Percentiles rank a stretch among this genome's conserved stretches.
Evolutionary conservation across 768 basidiomycete genomes (phyloP).

Genomic region (Termitomyces sp.): DNA sequence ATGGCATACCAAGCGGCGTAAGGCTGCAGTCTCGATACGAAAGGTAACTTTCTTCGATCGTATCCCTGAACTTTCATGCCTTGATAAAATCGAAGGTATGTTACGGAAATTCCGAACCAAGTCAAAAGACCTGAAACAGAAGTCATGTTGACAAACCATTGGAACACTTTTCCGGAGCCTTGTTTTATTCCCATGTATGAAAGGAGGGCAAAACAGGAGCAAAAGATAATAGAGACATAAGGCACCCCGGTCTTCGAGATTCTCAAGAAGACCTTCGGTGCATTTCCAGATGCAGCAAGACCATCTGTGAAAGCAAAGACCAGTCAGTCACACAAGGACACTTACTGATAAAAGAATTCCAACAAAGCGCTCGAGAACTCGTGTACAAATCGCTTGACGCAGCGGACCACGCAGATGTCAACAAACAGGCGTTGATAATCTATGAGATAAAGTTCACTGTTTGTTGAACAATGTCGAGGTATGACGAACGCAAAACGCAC

Average conservation of each 20-base stretch:
- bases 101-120: conserved; percentile 75
- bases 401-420: conserved; percentile 92
- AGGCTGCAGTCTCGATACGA: conserved; percentile 60
- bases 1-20: conserved; percentile 63
- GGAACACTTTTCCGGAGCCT: conserved; percentile 71
- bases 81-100: conserved; percentile 79
- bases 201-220: conserved; percentile 61
- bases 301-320: conserved; percentile 48
- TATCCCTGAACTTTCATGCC: conserved; percentile 80
- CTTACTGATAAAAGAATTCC: not conserved
- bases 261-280: conserved; percentile 71
- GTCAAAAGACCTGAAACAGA: conserved; percentile 63
- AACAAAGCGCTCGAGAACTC: conserved; percentile 83
- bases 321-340: not conserved
- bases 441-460: conserved; percentile 17
- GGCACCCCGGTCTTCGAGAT: conserved; percentile 76
- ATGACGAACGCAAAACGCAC: conserved; percentile 28
- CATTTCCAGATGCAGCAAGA: conserved; percentile 74
- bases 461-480: not conserved
- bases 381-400: conserved; percentile 89
- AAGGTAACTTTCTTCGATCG: conserved; percentile 69
- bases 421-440: conserved; percentile 80
- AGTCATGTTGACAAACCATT: conserved; percentile 78
- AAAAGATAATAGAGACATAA: conserved; percentile 62
- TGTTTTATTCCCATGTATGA: conserved; percentile 75